Base-by-base conservation (phyloP, 257 asterid species). In the Anisodus tanguticus region DNA sequence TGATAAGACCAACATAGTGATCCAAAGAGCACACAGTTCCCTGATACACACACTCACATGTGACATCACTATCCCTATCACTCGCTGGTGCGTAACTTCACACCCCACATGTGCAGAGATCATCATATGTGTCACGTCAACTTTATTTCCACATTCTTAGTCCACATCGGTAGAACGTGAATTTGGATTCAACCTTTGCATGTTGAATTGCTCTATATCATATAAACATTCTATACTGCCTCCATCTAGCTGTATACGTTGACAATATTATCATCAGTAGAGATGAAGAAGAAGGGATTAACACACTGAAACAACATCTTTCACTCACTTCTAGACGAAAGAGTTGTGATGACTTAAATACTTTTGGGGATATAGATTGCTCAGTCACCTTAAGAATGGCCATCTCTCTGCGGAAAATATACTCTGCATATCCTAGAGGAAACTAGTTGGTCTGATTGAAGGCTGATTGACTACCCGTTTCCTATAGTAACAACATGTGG, bases 51-150 rank as follows among this genome's bases (percentile, higher is more conserved):
- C 45, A 12, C 62, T 45, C 60, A 51, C 13, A 26, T 51, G 60
- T 22, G 22, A 31, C 41, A 31, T 51, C 63, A 12, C 19, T 51
- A 53, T 26, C 63, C 43, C 62, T 22, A 12, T 76, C 45, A 51
- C 81, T 49, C n/a, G 49, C 13, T 76, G 81, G 6, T 11, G 11
- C 4, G 9, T 76, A 76, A 76, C 62, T 76, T 76, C 63, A 76
- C 13, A 76, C 45, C 13, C 22, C 81, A 76, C 63, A 8, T 22
- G 62, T 74, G 41, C 43, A 74, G n/a, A 74, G 43, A 51, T 22
- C 43, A 49, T 74, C 0, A 6, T 11, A n/a, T 74, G 59, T 19
- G 12, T 5, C 80, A 74, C n/a, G 8, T 22, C 60, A 22, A 49
- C 60, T 49, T 45, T n/a, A 72, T 74, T 12, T 49, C 60, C 39